phyloP scores from a whole-genome alignment of 2,329 filamentous ascomycete species.

The Xylariales sp. region DNA sequence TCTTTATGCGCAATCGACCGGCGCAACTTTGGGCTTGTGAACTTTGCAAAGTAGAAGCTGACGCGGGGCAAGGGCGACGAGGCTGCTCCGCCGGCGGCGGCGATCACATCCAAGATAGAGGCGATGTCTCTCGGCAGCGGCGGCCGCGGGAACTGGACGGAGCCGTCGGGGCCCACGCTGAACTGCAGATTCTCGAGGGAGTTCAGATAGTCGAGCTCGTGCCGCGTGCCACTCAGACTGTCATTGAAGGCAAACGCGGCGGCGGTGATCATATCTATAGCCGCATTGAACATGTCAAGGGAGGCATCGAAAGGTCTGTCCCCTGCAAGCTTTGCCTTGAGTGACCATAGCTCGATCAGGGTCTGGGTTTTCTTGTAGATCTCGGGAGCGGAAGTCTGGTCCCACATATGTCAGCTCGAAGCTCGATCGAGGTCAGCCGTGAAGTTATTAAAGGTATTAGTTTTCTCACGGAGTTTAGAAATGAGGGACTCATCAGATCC shows the following conservation, averaged over 20 bases:
- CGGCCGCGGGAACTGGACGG: conserved; percentile 10
- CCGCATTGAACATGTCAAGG: conserved; percentile 25
- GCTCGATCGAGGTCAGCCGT: too few relatives aligned
- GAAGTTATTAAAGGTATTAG: too few relatives aligned
- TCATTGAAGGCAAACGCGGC: conserved; percentile 25
- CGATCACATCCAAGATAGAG: conserved; percentile 9
- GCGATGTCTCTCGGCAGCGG: conserved; percentile 12
- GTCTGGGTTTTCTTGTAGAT: conserved; percentile 25
- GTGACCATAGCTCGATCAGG: conserved; percentile 28
- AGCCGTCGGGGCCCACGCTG: conserved; percentile 5
- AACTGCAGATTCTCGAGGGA: background rate
- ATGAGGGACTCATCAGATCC: conserved; percentile 31
- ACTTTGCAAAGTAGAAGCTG: conserved; percentile 9
- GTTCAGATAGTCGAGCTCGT: conserved; percentile 9
- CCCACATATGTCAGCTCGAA: too few relatives aligned
- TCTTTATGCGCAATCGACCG: conserved; percentile 13
- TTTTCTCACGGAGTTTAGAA: too few relatives aligned
- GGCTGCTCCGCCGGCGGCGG: conserved; percentile 13
- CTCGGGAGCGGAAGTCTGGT: conserved; percentile 29
- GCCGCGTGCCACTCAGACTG: conserved; percentile 11
- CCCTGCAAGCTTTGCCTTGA: conserved; percentile 23
- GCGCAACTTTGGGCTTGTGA: conserved; percentile 7
- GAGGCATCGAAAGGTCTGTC: conserved; percentile 25
- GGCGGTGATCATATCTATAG: conserved; percentile 30
- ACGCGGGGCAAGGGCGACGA: conserved; percentile 9